Evolutionary conservation across 1,139 yeast genomes (phyloP), one percentile per base, ranked within the genome.

Genomic region (Taphrina wiesneri): DNA sequence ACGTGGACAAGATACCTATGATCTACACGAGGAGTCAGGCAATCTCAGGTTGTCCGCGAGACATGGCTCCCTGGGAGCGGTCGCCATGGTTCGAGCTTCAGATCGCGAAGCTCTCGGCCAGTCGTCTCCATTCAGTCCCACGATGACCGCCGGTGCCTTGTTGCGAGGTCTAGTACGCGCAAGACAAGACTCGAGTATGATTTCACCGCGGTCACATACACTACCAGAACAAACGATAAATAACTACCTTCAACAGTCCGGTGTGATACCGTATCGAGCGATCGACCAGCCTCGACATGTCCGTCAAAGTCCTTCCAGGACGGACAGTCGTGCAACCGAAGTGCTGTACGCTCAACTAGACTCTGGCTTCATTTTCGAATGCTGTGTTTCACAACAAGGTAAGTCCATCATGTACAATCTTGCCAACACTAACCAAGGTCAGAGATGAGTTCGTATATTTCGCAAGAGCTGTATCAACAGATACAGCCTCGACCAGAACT

Each of bases 301-400:
- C 28, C 49, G n/a, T 21, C n/a, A 19, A 11, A 7, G 4, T 11
- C 11, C 4, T 3, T 9, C 56, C 17, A 39, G 19, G 19, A 3
- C 4, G 2, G 19, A 2, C 17, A 39, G 2, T n/a, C 30, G 15
- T 15, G 23, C 36, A 7, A 47, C 59, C 19, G 46, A 36, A 36
- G 32, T 54, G 28, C 19, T 54, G 21, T 54, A 54, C 34, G 46
- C 59, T 3, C 49, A 54, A 36, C 36, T 54, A 19, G 59, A 54
- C 49, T 17, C 59, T 6, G 59, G 59, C 17, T 54, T 54, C 49
- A 7, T 54, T 49, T 54, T 39, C 4, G 59, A 54, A 17, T 36
- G 59, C 15, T 26, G 13, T 25, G 41, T 32, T 23, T 54, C 59
- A 11, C 56, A 30, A 7, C 11, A 9, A 11, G 56, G 56, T 26